Evolutionary conservation across 805 yeast species (phyloP).

Genomic region (Cyberlindnera meyerae): DNA sequence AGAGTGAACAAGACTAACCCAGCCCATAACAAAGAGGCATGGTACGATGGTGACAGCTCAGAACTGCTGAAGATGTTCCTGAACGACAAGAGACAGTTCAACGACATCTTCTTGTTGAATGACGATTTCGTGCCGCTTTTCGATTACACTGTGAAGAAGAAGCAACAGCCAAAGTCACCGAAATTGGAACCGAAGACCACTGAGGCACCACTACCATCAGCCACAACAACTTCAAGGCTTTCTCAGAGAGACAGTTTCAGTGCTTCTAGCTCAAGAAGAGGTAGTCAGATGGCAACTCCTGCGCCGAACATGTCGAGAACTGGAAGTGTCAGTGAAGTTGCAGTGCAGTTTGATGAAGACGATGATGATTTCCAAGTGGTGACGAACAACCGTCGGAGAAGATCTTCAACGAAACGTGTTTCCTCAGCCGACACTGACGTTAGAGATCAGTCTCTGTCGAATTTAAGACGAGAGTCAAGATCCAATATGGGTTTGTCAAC

Average conservation of each 20-base stretch:
- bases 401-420: slow-evolving; percentile 30
- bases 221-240: too few relatives aligned
- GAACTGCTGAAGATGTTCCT: slow-evolving; percentile 32
- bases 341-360: slow-evolving; percentile 26
- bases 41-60: slow-evolving; percentile 29
- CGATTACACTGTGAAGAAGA: slow-evolving; percentile 24
- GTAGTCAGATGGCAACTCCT: slow-evolving; percentile 2
- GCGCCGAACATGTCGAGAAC: slow-evolving; percentile 2
- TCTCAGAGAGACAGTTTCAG: slow-evolving; percentile 6
- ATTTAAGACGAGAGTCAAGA: too few relatives aligned
- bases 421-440: too few relatives aligned
- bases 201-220: slow-evolving; percentile 5
- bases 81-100: slow-evolving; percentile 32
- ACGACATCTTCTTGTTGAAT: slow-evolving; percentile 36
- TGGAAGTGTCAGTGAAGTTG: slow-evolving; percentile 17
- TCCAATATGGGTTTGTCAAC: too few relatives aligned
- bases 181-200: slow-evolving; percentile 13
- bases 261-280: slow-evolving; percentile 1
- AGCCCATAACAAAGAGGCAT: slow-evolving; percentile 14
- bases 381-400: slow-evolving; percentile 24
- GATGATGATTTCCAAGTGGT: slow-evolving; percentile 33
- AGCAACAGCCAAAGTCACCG: slow-evolving; percentile 17
- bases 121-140: slow-evolving; percentile 33
- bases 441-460: too few relatives aligned
- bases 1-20: slow-evolving; percentile 21